Percentiles rank a stretch among this genome's conserved stretches.
Conservation (phyloP, 73 alveolate species). For the Blepharisma japonicum region DNA sequence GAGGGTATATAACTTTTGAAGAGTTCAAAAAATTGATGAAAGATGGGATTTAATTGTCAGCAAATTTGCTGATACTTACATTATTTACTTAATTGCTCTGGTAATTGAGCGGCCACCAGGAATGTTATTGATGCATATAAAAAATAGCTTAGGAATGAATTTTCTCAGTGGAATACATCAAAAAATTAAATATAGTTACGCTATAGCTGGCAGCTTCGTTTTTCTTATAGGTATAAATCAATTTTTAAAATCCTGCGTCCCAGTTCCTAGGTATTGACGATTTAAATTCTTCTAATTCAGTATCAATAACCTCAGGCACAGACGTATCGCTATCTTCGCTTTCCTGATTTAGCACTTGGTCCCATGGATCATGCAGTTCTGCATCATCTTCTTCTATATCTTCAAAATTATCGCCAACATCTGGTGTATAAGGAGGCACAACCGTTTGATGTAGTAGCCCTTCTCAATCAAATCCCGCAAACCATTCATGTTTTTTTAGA, state of each 20-base stretch:
- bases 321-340: neutral
- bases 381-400: neutral
- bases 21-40: conserved; percentile 18
- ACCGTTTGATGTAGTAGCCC: neutral
- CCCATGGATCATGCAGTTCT: neutral
- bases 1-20: conserved; percentile 21
- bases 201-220: too few species aligned
- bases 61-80: too few species aligned
- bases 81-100: too few species aligned
- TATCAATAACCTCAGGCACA: conserved; percentile 15
- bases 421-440: conserved; percentile 14
- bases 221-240: too few species aligned
- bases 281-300: conserved; percentile 26
- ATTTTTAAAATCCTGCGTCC: conserved; percentile 9
- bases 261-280: conserved; percentile 10
- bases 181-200: too few species aligned
- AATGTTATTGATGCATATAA: too few species aligned
- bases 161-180: too few species aligned
- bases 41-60: neutral
- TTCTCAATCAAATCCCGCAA: conserved; percentile 53
- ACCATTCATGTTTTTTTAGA: conserved; percentile 58
- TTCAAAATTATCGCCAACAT: conserved; percentile 13
- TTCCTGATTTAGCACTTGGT: conserved; percentile 7
- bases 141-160: too few species aligned
- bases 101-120: too few species aligned